Evolutionary conservation across 2,329 filamentous ascomycete species (phyloP), one percentile per base, ranked within the genome.

Genomic region (Aspergillus felis): DNA sequence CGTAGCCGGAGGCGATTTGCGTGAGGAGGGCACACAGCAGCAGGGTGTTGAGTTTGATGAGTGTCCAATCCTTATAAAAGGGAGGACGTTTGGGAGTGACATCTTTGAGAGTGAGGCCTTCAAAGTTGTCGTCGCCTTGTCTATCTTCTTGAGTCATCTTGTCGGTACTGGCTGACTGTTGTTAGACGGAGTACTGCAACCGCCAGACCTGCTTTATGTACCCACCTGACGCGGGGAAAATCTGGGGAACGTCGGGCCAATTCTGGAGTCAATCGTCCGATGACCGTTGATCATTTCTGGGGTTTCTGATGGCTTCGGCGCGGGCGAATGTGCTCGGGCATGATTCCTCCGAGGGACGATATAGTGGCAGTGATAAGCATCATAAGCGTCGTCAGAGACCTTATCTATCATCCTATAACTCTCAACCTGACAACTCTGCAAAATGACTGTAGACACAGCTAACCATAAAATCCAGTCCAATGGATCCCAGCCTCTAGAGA

Each of bases 1-100:
- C 78, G 50, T 79, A 82, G 1, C 79, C 78, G 35, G 68, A 66
- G 46, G 70, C 64, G 7, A 65, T 70, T 70, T 86, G 62, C 1
- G 64, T 64, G 7, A 66, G 57, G 1, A 66, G 56, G 4, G 61
- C 62, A 50, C 62, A 64, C 2, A 65, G 55, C 5, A 66, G 56
- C 2, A 65, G 50, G 1, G 54, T 50, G 52, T 66, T 66, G n/a
- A 66, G 61, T 47, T 61, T 53, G 3, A 64, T 3, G 6, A 66
- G 57, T 1, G 52, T 55, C n/a, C 17, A 3, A 24, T 59, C 57
- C 27, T 35, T 54, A 35, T 57, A 61, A 29, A 50, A 57, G 41
- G 59, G 59, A 24, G 49, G 51, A 29, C 57, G 59, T 3, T 32
- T 52, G 4, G 59, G 54, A 17, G 59, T 60, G 12, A 61, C 57